Percentiles rank a stretch among this genome's conserved stretches.
These are phyloP conservation scores for Gaertneriomyces sp. DNA, from an alignment of 192 early-diverging fungal species.

Conservation along the genomic window DNA sequence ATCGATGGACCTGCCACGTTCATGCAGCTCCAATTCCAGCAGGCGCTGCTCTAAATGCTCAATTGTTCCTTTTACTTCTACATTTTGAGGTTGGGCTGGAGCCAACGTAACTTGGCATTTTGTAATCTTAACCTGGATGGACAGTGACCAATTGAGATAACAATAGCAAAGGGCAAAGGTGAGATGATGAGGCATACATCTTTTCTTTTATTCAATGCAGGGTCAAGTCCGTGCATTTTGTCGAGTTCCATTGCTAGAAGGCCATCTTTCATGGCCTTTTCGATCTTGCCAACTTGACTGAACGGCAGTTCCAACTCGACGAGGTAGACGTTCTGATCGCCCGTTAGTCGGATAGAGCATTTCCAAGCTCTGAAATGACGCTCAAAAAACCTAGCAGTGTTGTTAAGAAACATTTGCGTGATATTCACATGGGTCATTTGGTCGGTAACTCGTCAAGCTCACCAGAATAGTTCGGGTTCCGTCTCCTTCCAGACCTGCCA, in stretches of 20 bases:
- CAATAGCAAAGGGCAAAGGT: not conserved
- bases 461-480: constrained; percentile 41
- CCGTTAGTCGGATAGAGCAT: constrained; percentile 38
- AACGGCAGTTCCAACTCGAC: constrained; percentile 46
- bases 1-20: constrained; percentile 51
- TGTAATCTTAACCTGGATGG: constrained; percentile 42
- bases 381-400: constrained; percentile 42
- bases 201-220: constrained; percentile 38
- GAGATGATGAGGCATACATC: constrained; percentile 21
- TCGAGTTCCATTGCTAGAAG: constrained; percentile 44
- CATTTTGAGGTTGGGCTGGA: constrained; percentile 40
- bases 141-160: not conserved
- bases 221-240: constrained; percentile 59
- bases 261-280: constrained; percentile 52
- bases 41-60: constrained; percentile 47
- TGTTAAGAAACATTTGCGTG: constrained; percentile 6
- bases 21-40: constrained; percentile 42
- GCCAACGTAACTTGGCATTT: constrained; percentile 42
- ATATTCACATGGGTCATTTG: not conserved
- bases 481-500: constrained; percentile 47
- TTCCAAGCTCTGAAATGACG: constrained; percentile 39
- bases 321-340: constrained; percentile 47
- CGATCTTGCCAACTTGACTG: constrained; percentile 39
- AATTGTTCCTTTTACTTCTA: constrained; percentile 38
- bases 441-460: not conserved